Base-by-base conservation (phyloP, 495 filamentous ascomycete genomes). In the Jackrogersella multiformis region DNA sequence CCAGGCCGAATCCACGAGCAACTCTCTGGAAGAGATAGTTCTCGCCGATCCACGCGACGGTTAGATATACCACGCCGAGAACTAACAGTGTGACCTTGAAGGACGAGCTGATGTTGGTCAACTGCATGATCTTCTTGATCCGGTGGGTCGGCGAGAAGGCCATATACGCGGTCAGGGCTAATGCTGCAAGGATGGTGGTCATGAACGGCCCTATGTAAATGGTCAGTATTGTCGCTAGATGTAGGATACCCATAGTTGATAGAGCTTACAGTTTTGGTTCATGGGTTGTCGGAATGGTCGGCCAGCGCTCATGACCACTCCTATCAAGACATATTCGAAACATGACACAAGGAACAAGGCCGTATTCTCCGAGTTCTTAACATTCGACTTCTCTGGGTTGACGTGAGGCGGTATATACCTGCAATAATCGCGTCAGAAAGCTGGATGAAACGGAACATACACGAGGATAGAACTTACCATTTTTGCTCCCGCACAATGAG, bases 311-410 rank as follows among this genome's bases (percentile, higher is more conserved):
- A 98, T 82, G 12, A 98, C 90, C 57, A 97, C 83, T 12, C 90
- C 96, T 1, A 92, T 87, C 32, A 97, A 81, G 38, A 95, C 94
- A 77, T 99, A 99, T 76, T 98, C 94, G 72, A 91, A 98, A 69
- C 92, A 96, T 0, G 92, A 96, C 20, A 93, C 80, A 44, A 97
- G 78, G 78, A 97, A 99, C 15, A 99, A 79, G 0, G 89, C 85
- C 0, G 93, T 96, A 68, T 98, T 97, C 73, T 97, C 89, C 10
- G 93, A 97, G 70, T 98, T 98, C 56, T 86, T 81, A 51, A 94
- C 87, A 65, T 96, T 95, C 42, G 89, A 89, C 58, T 93, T 88
- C 7, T 94, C 86, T 8, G 82, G 81, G 69, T 92, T 83, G 28
- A 96, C 65, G 15, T 84, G 80, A 2, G 96, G 96, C 16, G 93